These are phyloP conservation scores for Fraxinus cuspidata DNA, from an alignment of 257 asterid genomes.

Conservation along the genomic window DNA sequence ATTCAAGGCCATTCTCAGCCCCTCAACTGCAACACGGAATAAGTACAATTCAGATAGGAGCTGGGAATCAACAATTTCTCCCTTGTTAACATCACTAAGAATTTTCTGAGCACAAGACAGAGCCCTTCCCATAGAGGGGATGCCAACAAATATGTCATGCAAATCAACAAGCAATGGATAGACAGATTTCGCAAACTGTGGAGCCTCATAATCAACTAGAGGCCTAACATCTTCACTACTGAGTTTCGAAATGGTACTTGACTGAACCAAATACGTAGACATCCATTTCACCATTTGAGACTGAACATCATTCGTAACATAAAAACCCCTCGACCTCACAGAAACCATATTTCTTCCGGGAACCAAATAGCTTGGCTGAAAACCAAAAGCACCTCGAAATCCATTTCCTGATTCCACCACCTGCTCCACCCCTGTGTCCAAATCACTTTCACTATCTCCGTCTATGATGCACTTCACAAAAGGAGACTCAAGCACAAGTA, in stretches of 20 bases:
- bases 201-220: slow-evolving; percentile 56
- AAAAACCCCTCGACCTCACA: slow-evolving; percentile 34
- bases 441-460: slow-evolving; percentile 22
- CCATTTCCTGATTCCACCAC: slow-evolving; percentile 33
- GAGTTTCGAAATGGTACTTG: slow-evolving; percentile 28
- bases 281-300: slow-evolving; percentile 61
- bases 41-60: slow-evolving; percentile 71
- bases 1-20: slow-evolving; percentile 76
- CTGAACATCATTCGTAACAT: slow-evolving; percentile 46
- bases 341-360: slow-evolving; percentile 34
- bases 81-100: slow-evolving; percentile 68
- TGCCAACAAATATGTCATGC: slow-evolving; percentile 56
- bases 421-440: slow-evolving; percentile 23
- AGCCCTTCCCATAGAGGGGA: slow-evolving; percentile 71
- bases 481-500: slow-evolving; percentile 80
- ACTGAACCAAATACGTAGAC: slow-evolving; percentile 44
- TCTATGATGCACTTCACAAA: slow-evolving; percentile 38
- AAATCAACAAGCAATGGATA: slow-evolving; percentile 82
- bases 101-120: slow-evolving; percentile 80
- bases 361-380: slow-evolving; percentile 47
- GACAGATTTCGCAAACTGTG: slow-evolving; percentile 70
- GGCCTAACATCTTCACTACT: slow-evolving; percentile 41
- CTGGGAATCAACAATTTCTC: slow-evolving; percentile 54
- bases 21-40: slow-evolving; percentile 85
- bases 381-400: slow-evolving; percentile 36